These are phyloP conservation scores for Sugiyamaella boreocaroliniensis DNA, from an alignment of 805 yeast genomes.

Conservation along the genomic window DNA sequence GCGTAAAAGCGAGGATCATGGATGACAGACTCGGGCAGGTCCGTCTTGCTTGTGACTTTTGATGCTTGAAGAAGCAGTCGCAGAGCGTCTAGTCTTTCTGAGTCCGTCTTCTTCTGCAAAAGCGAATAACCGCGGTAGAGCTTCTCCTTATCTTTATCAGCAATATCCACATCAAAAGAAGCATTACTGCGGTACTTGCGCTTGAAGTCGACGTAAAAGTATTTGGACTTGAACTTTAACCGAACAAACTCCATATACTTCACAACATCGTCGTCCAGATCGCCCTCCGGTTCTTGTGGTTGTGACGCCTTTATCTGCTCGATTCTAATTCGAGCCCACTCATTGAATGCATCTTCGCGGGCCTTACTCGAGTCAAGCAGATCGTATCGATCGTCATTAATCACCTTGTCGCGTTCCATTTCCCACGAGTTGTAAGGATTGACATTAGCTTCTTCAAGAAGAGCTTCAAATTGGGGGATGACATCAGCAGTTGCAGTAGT, in stretches of 20 bases:
- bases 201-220: constrained; percentile 37
- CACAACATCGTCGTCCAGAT: constrained; percentile 14
- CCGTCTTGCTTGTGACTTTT: background rate
- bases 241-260: constrained; percentile 29
- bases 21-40: constrained; percentile 1
- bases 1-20: constrained; percentile 6
- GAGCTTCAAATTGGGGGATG: constrained; percentile 11
- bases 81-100: constrained; percentile 20
- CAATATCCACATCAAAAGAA: constrained; percentile 23
- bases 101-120: constrained; percentile 15
- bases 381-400: constrained; percentile 39
- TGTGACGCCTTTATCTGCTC: constrained; percentile 5
- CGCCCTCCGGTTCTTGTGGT: background rate
- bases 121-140: constrained; percentile 33
- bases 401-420: constrained; percentile 36
- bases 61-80: constrained; percentile 7
- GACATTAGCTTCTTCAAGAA: constrained; percentile 32
- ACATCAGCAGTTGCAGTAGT: constrained; percentile 17
- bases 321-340: constrained; percentile 36
- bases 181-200: constrained; percentile 29
- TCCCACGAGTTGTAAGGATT: constrained; percentile 48
- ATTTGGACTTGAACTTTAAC: constrained; percentile 22
- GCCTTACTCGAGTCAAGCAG: constrained; percentile 30
- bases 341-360: constrained; percentile 38
- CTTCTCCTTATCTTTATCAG: constrained; percentile 35